Conservation (phyloP, 768 basidiomycete species). For the Russula emetica region DNA sequence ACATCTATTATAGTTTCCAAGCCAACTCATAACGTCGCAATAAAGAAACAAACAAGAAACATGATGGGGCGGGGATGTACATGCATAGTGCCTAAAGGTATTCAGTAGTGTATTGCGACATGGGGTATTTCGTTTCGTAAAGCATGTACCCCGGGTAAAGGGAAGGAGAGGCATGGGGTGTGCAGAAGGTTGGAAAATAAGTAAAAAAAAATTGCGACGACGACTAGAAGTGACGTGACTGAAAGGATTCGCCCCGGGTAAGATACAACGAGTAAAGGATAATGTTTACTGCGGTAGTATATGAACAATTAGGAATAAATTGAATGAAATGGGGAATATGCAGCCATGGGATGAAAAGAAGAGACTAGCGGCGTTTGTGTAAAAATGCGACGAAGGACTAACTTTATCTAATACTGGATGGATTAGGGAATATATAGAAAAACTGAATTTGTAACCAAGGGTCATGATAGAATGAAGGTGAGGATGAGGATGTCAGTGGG, state of each 20-base stretch:
- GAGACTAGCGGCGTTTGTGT: background rate
- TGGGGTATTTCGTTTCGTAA: background rate
- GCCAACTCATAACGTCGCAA: background rate
- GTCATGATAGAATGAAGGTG: background rate
- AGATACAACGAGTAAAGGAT: constrained; percentile 7
- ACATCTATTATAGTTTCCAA: background rate
- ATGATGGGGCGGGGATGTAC: background rate
- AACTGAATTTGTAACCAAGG: background rate
- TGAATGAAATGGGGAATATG: constrained; percentile 6
- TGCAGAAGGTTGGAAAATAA: background rate
- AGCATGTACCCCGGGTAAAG: constrained; percentile 4
- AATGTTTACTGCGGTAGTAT: background rate
- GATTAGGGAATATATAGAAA: constrained; percentile 16
- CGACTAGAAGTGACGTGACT: background rate
- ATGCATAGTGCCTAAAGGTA: background rate
- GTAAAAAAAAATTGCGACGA: background rate
- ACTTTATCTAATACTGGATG: background rate
- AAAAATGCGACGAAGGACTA: constrained; percentile 8
- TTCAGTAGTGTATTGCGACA: background rate
- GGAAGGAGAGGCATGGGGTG: background rate
- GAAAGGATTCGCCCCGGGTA: background rate
- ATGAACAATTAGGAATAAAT: constrained; percentile 24
- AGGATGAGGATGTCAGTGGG: background rate
- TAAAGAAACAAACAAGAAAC: background rate
- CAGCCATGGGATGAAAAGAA: constrained; percentile 1